A percentile compares a stretch with the other conserved stretches of the same genome.
These are phyloP conservation scores for Deakozyma indianensis DNA, from an alignment of 805 yeast species.

Conservation along the genomic window DNA sequence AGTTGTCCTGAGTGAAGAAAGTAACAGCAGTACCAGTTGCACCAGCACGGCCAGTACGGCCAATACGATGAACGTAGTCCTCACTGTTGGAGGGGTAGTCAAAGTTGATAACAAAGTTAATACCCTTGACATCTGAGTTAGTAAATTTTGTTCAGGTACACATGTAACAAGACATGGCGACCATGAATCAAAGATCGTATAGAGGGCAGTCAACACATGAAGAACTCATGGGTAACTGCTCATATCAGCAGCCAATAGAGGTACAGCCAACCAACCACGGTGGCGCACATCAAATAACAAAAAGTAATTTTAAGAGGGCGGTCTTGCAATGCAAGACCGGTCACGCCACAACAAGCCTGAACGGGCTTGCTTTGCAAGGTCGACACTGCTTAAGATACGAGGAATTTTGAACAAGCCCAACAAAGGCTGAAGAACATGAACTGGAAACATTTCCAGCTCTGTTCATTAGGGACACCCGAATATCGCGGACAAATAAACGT, in stretches of 20 bases:
- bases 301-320: too few relatives aligned
- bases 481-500: background rate
- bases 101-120: constrained; percentile 81
- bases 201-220: constrained; percentile 76
- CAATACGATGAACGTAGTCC: constrained; percentile 97
- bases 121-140: constrained; percentile 85
- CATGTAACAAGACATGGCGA: constrained; percentile 97
- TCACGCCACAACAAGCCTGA: background rate
- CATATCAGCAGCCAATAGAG: constrained; percentile 1
- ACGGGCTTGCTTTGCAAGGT: constrained; percentile 1
- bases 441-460: too few relatives aligned
- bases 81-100: constrained; percentile 98
- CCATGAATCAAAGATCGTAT: constrained; percentile 93
- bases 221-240: constrained; percentile 1
- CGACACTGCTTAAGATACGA: constrained; percentile 1
- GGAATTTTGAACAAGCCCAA: too few relatives aligned
- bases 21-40: constrained; percentile 90
- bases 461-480: too few relatives aligned
- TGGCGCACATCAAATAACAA: background rate
- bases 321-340: background rate
- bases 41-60: constrained; percentile 99
- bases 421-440: too few relatives aligned
- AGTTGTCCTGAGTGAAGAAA: constrained; percentile 77
- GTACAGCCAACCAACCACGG: constrained; percentile 2
- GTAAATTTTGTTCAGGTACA: constrained; percentile 94